Evolutionary conservation across 164 flowering plant species (phyloP).

Genomic region (Nymphaea thermarum): DNA sequence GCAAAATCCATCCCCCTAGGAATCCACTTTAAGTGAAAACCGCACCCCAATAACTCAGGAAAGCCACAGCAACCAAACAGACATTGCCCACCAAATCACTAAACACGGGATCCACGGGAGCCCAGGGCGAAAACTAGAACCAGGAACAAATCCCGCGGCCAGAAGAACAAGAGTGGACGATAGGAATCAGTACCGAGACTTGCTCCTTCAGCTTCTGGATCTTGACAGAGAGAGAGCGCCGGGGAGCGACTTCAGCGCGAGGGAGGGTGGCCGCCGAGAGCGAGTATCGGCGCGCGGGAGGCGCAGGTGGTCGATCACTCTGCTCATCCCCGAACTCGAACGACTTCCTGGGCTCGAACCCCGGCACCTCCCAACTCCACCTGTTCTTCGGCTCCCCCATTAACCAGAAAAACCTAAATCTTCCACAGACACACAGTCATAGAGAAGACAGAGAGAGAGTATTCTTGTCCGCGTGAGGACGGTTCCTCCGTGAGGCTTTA

Average conservation of each 20-base stretch:
- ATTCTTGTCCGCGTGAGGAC: too few species aligned
- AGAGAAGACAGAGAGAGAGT: too few species aligned
- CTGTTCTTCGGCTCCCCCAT: slow-evolving; percentile 63
- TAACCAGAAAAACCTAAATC: not conserved
- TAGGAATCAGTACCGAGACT: slow-evolving; percentile 39
- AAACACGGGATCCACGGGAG: not conserved
- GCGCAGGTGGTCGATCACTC: slow-evolving; percentile 23
- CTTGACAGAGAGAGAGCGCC: slow-evolving; percentile 34
- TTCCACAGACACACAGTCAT: too few species aligned
- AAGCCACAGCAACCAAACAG: not conserved
- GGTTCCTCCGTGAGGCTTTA: too few species aligned
- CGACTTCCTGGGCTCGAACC: slow-evolving; percentile 70
- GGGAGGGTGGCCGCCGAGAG: slow-evolving; percentile 37
- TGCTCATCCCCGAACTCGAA: slow-evolving; percentile 18
- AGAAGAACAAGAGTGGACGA: not conserved
- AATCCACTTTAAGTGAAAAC: not conserved
- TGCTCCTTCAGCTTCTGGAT: slow-evolving; percentile 54
- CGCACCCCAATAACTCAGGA: not conserved
- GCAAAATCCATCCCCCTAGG: not conserved
- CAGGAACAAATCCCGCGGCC: not conserved
- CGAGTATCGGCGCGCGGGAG: slow-evolving; percentile 58
- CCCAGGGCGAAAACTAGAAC: not conserved
- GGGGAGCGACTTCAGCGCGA: slow-evolving; percentile 10
- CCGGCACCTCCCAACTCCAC: slow-evolving; percentile 96
- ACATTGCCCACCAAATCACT: not conserved